Base-by-base conservation (phyloP, 345 rosid species). In the Populus tremula region DNA sequence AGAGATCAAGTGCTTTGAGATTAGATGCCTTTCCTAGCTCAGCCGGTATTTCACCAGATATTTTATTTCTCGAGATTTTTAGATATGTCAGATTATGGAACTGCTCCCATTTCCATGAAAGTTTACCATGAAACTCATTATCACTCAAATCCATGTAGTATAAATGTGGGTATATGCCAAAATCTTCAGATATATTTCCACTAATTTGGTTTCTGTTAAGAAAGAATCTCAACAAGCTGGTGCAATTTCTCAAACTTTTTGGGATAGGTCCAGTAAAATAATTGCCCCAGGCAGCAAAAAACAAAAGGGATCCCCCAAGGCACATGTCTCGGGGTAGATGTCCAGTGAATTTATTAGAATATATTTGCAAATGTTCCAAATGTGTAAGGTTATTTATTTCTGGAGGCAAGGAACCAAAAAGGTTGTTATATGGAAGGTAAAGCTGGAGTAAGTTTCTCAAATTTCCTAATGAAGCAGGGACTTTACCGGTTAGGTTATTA, bases 41-140 rank as follows among this genome's bases (percentile, higher is more conserved):
- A 29, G 66, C 17, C 20, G 76, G 76, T 56, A 72, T 72, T 18
- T 5, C 23, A 11, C 76, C 67, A 33, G 76, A 36, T 50, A 72
- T 54, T 12, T n/a, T 54, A 29, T 72, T 72, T 29, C 39, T 13
- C 2, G 76, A 54, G 16, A 72, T 35, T 54, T 5, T 54, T 0
- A 72, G 5, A 27, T 33, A 0, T 10, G 76, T 0, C 29, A 72
- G 23, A 17, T 72, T 72, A 29, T 6, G 13, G 8, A 54, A 54
- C 3, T 72, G 17, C 25, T 35, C 67, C 76, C 76, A 72, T 59
- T 21, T 54, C 67, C 69, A 25, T 6, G 74, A 76, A 14, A 68
- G 29, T 6, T 68, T 47, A 3, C 79, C 73, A 53, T 54, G 2
- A 0, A 76, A 38, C 3, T 68, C 39, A 29, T 68, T 76, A 14